Conservation (phyloP, 2,329 filamentous ascomycete species). For the Pyricularia pennisetigena region DNA sequence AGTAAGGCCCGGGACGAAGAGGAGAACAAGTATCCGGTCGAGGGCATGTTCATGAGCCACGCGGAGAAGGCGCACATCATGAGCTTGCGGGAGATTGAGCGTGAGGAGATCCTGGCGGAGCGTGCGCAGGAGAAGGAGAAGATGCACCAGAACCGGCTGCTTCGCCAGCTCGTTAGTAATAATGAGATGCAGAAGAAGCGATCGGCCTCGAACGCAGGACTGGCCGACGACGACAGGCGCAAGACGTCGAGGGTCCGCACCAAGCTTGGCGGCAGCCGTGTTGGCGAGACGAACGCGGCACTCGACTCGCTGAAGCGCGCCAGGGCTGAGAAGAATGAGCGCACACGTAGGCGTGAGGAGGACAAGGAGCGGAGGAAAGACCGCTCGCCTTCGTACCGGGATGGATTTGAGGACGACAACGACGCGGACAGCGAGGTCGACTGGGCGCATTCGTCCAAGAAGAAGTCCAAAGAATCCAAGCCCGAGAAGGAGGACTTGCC, state of each 20-base stretch:
- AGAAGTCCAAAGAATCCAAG: constrained; percentile 39
- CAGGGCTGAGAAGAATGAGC: constrained; percentile 54
- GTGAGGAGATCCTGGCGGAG: constrained; percentile 82
- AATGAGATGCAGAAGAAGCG: constrained; percentile 63
- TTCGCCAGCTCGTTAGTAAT: constrained; percentile 65
- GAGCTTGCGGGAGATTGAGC: constrained; percentile 79
- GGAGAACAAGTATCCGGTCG: constrained; percentile 68
- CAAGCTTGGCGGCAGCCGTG: constrained; percentile 53
- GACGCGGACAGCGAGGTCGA: constrained; percentile 74
- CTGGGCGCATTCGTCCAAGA: constrained; percentile 50
- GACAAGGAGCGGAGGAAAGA: constrained; percentile 47
- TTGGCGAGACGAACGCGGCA: constrained; percentile 57
- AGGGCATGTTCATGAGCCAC: constrained; percentile 71
- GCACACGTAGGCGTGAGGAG: constrained; percentile 52
- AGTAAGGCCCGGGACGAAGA: constrained; percentile 40
- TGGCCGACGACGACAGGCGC: constrained; percentile 63
- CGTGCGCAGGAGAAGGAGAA: constrained; percentile 75
- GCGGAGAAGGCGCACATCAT: constrained; percentile 72
- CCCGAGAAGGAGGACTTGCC: constrained; percentile 52
- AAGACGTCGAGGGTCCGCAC: constrained; percentile 67
- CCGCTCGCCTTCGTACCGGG: constrained; percentile 14
- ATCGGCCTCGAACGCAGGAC: constrained; percentile 67
- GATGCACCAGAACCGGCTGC: constrained; percentile 69
- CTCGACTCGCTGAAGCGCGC: constrained; percentile 61
- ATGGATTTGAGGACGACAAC: constrained; percentile 39